These are phyloP conservation scores for Capronia americana DNA, from an alignment of 2,329 filamentous ascomycete species.

Conservation along the genomic window DNA sequence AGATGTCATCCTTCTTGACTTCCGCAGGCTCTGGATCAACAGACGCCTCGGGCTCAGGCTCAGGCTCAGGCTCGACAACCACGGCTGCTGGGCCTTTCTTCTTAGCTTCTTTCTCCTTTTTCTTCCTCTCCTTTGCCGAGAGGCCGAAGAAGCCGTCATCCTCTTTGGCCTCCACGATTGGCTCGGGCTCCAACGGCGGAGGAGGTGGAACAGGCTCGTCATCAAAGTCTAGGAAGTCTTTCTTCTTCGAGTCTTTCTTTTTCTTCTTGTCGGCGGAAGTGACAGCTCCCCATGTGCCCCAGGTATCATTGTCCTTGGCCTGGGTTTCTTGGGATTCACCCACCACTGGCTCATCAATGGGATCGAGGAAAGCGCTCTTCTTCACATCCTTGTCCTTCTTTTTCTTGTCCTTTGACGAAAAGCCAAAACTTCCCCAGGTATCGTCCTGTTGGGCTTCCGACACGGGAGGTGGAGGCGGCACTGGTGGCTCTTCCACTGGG, in stretches of 20 bases:
- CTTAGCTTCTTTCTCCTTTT: slow-evolving; percentile 16
- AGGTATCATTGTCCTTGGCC: slow-evolving; percentile 56
- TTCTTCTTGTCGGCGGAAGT: slow-evolving; percentile 57
- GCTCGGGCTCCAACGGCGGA: slow-evolving; percentile 23
- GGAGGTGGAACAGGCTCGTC: slow-evolving; percentile 44
- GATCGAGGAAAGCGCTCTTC: slow-evolving; percentile 38
- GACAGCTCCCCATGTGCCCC: slow-evolving; percentile 51
- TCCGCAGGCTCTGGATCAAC: slow-evolving; percentile 21
- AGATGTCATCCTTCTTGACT: slow-evolving; percentile 53
- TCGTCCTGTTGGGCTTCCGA: slow-evolving; percentile 51
- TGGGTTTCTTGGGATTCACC: slow-evolving; percentile 41
- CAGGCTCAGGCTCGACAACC: slow-evolving; percentile 14
- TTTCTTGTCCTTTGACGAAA: slow-evolving; percentile 52
- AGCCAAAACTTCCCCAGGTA: slow-evolving; percentile 43
- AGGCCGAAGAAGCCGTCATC: slow-evolving; percentile 46
- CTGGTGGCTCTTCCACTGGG: slow-evolving; percentile 45
- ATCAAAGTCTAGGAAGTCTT: slow-evolving; percentile 46
- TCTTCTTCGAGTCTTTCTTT: slow-evolving; percentile 37
- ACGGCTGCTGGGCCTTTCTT: slow-evolving; percentile 19
- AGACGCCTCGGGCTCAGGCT: slow-evolving; percentile 16
- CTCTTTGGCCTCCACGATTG: slow-evolving; percentile 50
- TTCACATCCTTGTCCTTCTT: slow-evolving; percentile 55
- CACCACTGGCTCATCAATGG: neutral
- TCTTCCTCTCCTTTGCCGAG: slow-evolving; percentile 23
- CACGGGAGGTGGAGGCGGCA: slow-evolving; percentile 36